phyloP scores from a whole-genome alignment of 1,139 yeast genomes.

The Saccharomyces uvarum region DNA sequence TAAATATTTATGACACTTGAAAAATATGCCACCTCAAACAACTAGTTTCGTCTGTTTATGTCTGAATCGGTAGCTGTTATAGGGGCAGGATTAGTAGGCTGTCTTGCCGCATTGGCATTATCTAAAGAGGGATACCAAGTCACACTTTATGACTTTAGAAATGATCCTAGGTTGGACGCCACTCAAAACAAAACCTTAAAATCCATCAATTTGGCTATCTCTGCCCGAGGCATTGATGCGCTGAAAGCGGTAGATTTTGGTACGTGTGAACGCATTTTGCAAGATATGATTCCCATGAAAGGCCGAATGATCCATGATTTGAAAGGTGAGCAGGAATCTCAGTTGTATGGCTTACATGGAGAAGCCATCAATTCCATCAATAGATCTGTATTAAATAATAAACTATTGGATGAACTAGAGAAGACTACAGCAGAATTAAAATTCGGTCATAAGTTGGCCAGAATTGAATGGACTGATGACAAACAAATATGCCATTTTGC shows the following conservation, averaged over 20 bases:
- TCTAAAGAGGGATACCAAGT: constrained; percentile 69
- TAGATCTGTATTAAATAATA: constrained; percentile 58
- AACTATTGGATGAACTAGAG: constrained; percentile 45
- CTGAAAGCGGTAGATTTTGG: constrained; percentile 52
- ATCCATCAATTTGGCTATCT: constrained; percentile 81
- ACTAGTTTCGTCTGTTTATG: neutral
- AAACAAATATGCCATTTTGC: constrained; percentile 23
- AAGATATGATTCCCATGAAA: constrained; percentile 69
- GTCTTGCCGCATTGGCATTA: constrained; percentile 76
- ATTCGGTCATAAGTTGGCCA: constrained; percentile 54
- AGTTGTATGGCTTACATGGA: constrained; percentile 74
- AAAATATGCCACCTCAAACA: neutral
- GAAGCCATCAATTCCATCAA: constrained; percentile 83
- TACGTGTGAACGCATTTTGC: constrained; percentile 50
- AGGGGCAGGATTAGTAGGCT: constrained; percentile 88
- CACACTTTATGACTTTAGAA: constrained; percentile 57
- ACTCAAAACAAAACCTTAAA: constrained; percentile 39
- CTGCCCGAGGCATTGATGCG: constrained; percentile 74
- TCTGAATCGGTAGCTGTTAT: constrained; percentile 42
- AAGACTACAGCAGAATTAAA: constrained; percentile 38
- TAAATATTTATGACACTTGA: neutral
- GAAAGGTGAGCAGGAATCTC: constrained; percentile 58
- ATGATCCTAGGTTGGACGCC: constrained; percentile 32
- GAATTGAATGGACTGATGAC: constrained; percentile 29
- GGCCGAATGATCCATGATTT: constrained; percentile 84